A percentile compares a stretch with the other conserved stretches of the same genome.
Evolutionary conservation across 148 eudicot genomes (phyloP).

Genomic region (Diospyros kaki): DNA sequence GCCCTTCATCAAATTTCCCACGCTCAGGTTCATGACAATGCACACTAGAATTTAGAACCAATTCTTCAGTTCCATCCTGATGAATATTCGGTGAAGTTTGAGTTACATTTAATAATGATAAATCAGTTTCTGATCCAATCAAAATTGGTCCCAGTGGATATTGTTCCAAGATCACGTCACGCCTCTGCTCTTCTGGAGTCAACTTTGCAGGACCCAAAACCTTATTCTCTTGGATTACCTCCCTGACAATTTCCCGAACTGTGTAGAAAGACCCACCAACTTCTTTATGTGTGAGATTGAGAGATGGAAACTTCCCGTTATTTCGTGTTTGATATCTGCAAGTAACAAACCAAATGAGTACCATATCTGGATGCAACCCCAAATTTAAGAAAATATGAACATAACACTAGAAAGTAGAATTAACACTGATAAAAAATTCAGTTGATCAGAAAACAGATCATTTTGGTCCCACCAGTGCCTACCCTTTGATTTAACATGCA

Average conservation of each 20-base stretch:
- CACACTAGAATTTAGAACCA: constrained; percentile 17
- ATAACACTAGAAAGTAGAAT: too few species aligned
- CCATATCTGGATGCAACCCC: background rate
- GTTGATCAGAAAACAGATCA: too few species aligned
- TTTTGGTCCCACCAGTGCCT: too few species aligned
- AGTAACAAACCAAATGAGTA: constrained; percentile 9
- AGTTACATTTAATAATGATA: constrained; percentile 17
- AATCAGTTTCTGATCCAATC: constrained; percentile 31
- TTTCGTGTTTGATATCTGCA: constrained; percentile 73
- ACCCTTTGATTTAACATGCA: too few species aligned
- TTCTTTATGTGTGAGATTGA: constrained; percentile 84
- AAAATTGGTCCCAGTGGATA: constrained; percentile 52
- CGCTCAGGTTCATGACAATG: constrained; percentile 22
- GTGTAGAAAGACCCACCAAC: constrained; percentile 96
- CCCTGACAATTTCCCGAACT: constrained; percentile 82
- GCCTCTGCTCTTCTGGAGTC: constrained; percentile 29
- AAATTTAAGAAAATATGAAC: too few species aligned
- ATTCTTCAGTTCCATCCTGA: constrained; percentile 20
- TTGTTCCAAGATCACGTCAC: constrained; percentile 26
- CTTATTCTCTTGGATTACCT: constrained; percentile 85
- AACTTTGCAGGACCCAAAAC: constrained; percentile 74
- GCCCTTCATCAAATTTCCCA: constrained; percentile 15
- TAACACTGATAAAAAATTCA: too few species aligned
- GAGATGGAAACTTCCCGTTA: constrained; percentile 76
- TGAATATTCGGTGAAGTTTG: constrained; percentile 11